Evolutionary conservation across 2,329 filamentous ascomycete genomes (phyloP), one percentile per base, ranked within the genome.

Genomic region (Raffaelea arxii): DNA sequence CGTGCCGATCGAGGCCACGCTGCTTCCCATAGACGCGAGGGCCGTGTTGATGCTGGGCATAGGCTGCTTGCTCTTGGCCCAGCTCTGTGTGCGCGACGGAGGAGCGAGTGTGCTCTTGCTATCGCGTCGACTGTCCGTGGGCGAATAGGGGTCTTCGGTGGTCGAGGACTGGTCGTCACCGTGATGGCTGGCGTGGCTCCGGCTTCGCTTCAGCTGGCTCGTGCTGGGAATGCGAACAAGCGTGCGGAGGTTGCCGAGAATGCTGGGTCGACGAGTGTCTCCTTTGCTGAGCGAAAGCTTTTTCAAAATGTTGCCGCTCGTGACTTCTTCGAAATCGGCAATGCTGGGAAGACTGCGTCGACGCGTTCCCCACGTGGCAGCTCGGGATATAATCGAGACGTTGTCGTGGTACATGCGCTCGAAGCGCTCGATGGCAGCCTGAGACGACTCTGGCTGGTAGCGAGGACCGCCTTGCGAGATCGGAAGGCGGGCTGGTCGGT

Each of bases 351-450:
- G 67, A 59, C 82, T 83, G 48, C 76, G 74, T 37, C 81, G 75
- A 6, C 78, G 73, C 2, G 83, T 87, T 16, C 83, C 83, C 71
- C 83, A 80, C 0, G 83, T 87, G 18, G 82, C 82, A 14, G 79
- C 74, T 51, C 76, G 68, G 2, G 79, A 83, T 10, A 80, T 61
- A 11, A 81, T 66, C 0, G 79, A 82, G 24, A 71, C 72, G 41
- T 69, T 78, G 51, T 80, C 75, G 19, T 66, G 67, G 46, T 65
- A 72, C 65, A 75, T 67, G 11, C 63, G 65, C 52, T 77, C 65
- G 46, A 74, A 79, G 35, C 56, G 66, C 38, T 67, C 66, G 19
- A 80, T 80, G 10, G 76, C 76, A 16, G 65, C 74, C 38, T 75
- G 66, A 2, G 76, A 72, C 2, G 70, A 67, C 44, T 68, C 61